Conservation (phyloP, 768 basidiomycete species). For the Calocybe gangraenosa region DNA sequence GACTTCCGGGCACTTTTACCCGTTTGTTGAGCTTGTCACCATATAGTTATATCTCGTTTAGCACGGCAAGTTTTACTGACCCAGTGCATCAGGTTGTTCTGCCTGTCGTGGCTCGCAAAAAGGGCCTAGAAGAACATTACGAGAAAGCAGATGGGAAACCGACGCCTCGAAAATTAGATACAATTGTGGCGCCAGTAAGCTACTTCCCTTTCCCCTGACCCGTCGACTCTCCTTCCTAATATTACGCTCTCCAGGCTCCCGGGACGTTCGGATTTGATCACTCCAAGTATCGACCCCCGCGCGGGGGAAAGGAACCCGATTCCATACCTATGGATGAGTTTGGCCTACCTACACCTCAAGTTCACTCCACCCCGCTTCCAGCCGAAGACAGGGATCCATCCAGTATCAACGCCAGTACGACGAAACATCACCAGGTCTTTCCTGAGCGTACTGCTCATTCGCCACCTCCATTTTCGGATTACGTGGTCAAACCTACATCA, state of each 20-base stretch:
- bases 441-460: slow-evolving; percentile 40
- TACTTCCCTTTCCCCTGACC: slow-evolving; percentile 3
- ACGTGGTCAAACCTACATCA: slow-evolving; percentile 22
- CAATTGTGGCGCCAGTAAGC: slow-evolving; percentile 55
- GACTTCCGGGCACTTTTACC: slow-evolving; percentile 6
- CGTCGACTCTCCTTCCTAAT: background rate
- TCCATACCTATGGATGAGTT: slow-evolving; percentile 65
- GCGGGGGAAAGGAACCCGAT: slow-evolving; percentile 28
- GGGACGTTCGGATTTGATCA: slow-evolving; percentile 81
- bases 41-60: slow-evolving; percentile 11
- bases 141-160: slow-evolving; percentile 67
- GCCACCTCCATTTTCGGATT: slow-evolving; percentile 63
- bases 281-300: slow-evolving; percentile 59
- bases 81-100: slow-evolving; percentile 58
- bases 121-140: slow-evolving; percentile 69
- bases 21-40: slow-evolving; percentile 1
- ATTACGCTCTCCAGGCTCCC: slow-evolving; percentile 49
- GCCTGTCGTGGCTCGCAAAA: slow-evolving; percentile 81
- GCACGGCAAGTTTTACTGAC: too few species aligned
- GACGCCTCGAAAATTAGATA: slow-evolving; percentile 41
- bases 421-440: slow-evolving; percentile 23
- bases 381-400: slow-evolving; percentile 7
- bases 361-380: too few species aligned
- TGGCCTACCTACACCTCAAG: slow-evolving; percentile 34
- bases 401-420: slow-evolving; percentile 13